Evolutionary conservation across 2,329 filamentous ascomycete genomes (phyloP).

Genomic region (Venturia nashicola): DNA sequence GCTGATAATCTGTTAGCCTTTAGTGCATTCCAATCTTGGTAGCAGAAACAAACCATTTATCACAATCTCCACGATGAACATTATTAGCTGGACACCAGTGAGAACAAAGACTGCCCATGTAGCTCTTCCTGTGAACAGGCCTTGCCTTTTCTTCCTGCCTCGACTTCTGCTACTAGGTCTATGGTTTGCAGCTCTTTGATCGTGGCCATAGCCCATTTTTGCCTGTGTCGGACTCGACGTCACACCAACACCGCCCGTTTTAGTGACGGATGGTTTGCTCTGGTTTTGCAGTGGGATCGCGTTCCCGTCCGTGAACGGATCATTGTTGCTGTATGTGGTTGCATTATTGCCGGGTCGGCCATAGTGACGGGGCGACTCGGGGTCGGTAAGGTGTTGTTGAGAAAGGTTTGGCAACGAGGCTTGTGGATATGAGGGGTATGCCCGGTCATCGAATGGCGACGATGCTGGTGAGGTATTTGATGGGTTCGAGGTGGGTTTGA

Average conservation of each 20-base stretch:
- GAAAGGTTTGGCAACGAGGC: slow-evolving; percentile 31
- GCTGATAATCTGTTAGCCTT: slow-evolving; percentile 31
- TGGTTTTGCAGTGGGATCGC: slow-evolving; percentile 33
- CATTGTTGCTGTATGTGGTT: slow-evolving; percentile 21
- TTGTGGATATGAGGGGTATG: slow-evolving; percentile 41
- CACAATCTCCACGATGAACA: slow-evolving; percentile 82
- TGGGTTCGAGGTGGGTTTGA: slow-evolving; percentile 21
- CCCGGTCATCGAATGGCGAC: slow-evolving; percentile 55
- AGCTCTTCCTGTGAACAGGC: slow-evolving; percentile 45
- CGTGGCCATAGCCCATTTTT: slow-evolving; percentile 23
- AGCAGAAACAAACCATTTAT: slow-evolving; percentile 55
- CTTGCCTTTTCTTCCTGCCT: slow-evolving; percentile 29
- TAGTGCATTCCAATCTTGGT: background rate
- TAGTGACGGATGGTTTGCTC: slow-evolving; percentile 25
- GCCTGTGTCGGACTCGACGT: slow-evolving; percentile 23
- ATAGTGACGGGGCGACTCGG: slow-evolving; percentile 28
- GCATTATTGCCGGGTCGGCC: slow-evolving; percentile 16
- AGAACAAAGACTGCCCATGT: slow-evolving; percentile 78
- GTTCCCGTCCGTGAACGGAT: slow-evolving; percentile 36
- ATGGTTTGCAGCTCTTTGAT: slow-evolving; percentile 13
- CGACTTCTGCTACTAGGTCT: slow-evolving; percentile 15
- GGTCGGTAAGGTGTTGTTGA: slow-evolving; percentile 38
- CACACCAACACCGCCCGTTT: slow-evolving; percentile 11
- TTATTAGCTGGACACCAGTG: slow-evolving; percentile 61
- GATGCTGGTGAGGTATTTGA: slow-evolving; percentile 16